Percentiles rank a stretch among this genome's conserved stretches.
These are phyloP conservation scores for Phialophora tarda DNA, from an alignment of 2,329 filamentous ascomycete species.

Conservation along the genomic window DNA sequence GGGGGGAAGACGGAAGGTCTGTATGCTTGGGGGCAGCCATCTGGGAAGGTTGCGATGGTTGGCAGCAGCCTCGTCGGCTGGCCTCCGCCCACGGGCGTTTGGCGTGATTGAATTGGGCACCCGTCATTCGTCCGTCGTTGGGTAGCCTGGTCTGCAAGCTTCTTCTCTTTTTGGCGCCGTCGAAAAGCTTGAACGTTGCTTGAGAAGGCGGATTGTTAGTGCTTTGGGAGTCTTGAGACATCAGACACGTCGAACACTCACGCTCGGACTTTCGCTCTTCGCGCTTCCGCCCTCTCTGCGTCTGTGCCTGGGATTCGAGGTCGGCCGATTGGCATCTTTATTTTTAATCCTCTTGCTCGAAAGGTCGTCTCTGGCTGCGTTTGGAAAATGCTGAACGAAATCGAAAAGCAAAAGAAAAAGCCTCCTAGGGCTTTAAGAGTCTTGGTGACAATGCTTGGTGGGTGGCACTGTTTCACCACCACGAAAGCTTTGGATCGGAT, in stretches of 20 bases:
- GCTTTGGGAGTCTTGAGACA: neutral
- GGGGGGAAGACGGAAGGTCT: constrained; percentile 6
- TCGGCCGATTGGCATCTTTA: constrained; percentile 29
- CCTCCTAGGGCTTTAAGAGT: neutral
- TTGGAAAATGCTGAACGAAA: neutral
- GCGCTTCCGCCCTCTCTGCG: constrained; percentile 32
- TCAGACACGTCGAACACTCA: neutral
- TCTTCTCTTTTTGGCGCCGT: constrained; percentile 33
- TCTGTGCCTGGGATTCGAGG: constrained; percentile 34
- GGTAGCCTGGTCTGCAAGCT: constrained; percentile 14
- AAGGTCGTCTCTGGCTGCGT: neutral
- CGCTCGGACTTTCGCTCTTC: constrained; percentile 32
- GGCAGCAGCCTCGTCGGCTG: constrained; percentile 6
- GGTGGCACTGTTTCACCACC: neutral
- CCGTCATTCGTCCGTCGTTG: neutral
- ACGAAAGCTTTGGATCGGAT: neutral
- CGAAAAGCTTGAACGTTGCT: constrained; percentile 35
- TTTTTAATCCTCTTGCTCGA: constrained; percentile 1
- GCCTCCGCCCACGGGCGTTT: constrained; percentile 2
- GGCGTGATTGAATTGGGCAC: neutral
- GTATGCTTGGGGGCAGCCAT: neutral
- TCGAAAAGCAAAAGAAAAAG: neutral
- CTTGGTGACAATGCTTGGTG: neutral
- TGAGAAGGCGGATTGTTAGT: constrained; percentile 5
- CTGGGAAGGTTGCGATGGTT: neutral